Evolutionary conservation across 495 filamentous ascomycete genomes (phyloP).

Genomic region (Penicillium robsamsonii): DNA sequence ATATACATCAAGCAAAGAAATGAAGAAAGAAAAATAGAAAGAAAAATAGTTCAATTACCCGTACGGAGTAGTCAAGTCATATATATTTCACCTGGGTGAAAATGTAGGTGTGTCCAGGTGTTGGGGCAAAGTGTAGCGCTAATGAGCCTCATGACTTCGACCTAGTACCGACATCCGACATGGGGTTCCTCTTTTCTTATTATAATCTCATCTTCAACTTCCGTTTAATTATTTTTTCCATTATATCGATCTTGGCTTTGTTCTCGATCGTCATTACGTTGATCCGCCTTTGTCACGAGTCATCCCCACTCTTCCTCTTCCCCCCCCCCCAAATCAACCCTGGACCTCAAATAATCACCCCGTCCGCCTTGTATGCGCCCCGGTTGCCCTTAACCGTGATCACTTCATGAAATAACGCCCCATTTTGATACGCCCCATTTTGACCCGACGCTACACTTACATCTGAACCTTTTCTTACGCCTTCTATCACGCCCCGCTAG

Average conservation of each 20-base stretch:
- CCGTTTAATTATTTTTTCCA: background rate
- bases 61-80: background rate
- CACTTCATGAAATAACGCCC: constrained; percentile 1
- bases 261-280: constrained; percentile 7
- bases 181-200: background rate
- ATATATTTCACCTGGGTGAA: background rate
- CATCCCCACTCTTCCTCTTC: constrained; percentile 12
- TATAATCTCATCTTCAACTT: background rate
- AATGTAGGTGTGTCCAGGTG: background rate
- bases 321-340: constrained; percentile 5
- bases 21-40: background rate
- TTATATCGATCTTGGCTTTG: background rate
- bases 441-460: background rate
- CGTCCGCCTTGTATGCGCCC: constrained; percentile 4
- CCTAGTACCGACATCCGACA: background rate
- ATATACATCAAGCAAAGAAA: background rate
- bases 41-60: background rate
- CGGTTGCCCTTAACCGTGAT: constrained; percentile 1
- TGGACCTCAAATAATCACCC: constrained; percentile 6
- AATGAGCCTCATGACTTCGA: constrained; percentile 4
- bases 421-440: background rate
- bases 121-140: background rate
- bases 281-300: constrained; percentile 14
- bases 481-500: constrained; percentile 4
- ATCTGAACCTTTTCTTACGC: background rate